Base-by-base conservation (phyloP, 257 asterid species). In the Solanum virginianum region DNA sequence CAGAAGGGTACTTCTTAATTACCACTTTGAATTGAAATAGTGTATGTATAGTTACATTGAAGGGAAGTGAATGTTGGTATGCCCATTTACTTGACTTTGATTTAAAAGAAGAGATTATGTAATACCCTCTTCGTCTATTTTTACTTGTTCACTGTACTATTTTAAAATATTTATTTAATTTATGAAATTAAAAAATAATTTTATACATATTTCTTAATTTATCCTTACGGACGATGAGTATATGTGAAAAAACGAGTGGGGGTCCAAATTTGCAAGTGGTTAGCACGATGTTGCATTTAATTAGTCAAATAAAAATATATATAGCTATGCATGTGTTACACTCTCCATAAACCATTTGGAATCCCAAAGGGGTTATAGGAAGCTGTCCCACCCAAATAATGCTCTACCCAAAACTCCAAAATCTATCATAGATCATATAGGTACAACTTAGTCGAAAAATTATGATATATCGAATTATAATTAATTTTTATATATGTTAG, bases 271-370 rank as follows among this genome's bases (percentile, higher is more conserved):
- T 53, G 2, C 82, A 53, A 79, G 26, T 79, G 66, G 83, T 65
- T 43, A 54, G 60, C 89, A 87, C 85, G 83, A 65, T 57, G 56
- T 81, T 69, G 85, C 85, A 69, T 81, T 81, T 68, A 85, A 75
- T 84, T 55, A 55, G 54, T 62, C 63, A 9, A 53, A 32, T 29
- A 29, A 29, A 29, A 2, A 32, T 2, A 32, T 32, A 4, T 36
- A 32, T 32, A 32, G 0, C 4, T 74, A 22, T 74, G 14, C 5
- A 49, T 75, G 41, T 47, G 54, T 13, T 51, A 17, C 49, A 20
- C 18, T 16, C 5, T 63, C 13, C 81, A n/a, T 45, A 45, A 7
- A 75, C 56, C 81, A 75, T 47, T 26, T 68, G 66, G 80, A 83
- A 29, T 68, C 85, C 75, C 63, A 60, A 65, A 22, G 18, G 10